A percentile compares a stretch with the other conserved stretches of the same genome.
Conservation (phyloP, 768 basidiomycete genomes). For the Ephemerocybe angulata region DNA sequence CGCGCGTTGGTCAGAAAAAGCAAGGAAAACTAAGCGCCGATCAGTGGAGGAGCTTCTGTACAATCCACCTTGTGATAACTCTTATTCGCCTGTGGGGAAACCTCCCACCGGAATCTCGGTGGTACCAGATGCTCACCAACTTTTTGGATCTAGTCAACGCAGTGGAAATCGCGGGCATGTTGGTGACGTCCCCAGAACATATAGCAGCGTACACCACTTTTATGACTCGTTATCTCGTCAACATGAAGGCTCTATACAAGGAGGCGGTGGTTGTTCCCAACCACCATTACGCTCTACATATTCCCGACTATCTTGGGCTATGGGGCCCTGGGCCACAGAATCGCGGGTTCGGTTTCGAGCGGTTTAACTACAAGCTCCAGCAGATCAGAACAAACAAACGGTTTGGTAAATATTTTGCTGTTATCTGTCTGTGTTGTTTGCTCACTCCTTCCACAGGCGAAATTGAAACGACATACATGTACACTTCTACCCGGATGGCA, state of each 20-base stretch:
- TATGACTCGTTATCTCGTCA: slow-evolving; percentile 23
- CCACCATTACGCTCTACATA: slow-evolving; percentile 31
- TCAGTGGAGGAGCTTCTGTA: slow-evolving; percentile 26
- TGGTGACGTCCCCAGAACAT: slow-evolving; percentile 16
- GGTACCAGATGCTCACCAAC: slow-evolving; percentile 16
- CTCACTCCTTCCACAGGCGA: not conserved
- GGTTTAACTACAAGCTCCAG: not conserved
- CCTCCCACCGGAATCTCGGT: not conserved
- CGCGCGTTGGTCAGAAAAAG: slow-evolving; percentile 12
- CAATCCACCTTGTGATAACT: slow-evolving; percentile 24
- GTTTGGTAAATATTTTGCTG: not conserved
- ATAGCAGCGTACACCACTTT: slow-evolving; percentile 14
- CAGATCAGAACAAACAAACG: not conserved
- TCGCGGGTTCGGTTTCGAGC: not conserved
- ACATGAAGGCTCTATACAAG: slow-evolving; percentile 17
- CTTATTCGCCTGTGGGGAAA: slow-evolving; percentile 26
- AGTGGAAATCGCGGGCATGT: slow-evolving; percentile 18
- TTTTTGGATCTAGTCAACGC: slow-evolving; percentile 30
- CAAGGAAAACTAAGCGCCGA: slow-evolving; percentile 30
- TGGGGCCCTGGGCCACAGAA: slow-evolving; percentile 28
- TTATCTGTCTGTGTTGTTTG: not conserved
- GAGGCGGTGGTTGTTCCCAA: slow-evolving; percentile 20
- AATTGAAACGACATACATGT: not conserved
- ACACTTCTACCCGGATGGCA: not conserved
- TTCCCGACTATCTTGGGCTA: slow-evolving; percentile 18